These are phyloP conservation scores for Metschnikowia amazonensis DNA, from an alignment of 805 yeast genomes.

Conservation along the genomic window DNA sequence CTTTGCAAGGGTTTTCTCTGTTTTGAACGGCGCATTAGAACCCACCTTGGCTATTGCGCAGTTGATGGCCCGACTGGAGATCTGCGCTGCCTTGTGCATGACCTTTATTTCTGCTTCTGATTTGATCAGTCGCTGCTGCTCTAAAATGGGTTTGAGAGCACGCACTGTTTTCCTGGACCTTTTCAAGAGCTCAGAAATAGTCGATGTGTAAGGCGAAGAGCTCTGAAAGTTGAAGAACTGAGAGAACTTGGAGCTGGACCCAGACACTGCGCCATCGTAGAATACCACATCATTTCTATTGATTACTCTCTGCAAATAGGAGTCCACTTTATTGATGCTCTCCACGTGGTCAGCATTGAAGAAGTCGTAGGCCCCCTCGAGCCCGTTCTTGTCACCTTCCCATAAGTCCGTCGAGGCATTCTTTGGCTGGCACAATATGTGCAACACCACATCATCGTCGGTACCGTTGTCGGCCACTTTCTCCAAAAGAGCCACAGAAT, in stretches of 20 bases:
- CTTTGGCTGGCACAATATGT: conserved; percentile 82
- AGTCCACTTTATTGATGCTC: conserved; percentile 42
- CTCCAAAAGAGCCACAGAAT: conserved; percentile 65
- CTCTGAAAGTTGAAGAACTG: conserved; percentile 19
- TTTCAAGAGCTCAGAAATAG: conserved; percentile 21
- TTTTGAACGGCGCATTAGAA: conserved; percentile 43
- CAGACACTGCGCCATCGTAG: conserved; percentile 40
- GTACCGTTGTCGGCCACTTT: conserved; percentile 48
- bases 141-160: conserved; percentile 41
- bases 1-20: conserved; percentile 77
- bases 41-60: conserved; percentile 66
- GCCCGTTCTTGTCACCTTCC: conserved; percentile 94
- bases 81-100: conserved; percentile 79
- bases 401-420: conserved; percentile 78
- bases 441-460: conserved; percentile 53
- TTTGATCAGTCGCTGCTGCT: conserved; percentile 62
- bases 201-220: conserved; percentile 8
- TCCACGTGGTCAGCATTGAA: conserved; percentile 84
- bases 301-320: conserved; percentile 46
- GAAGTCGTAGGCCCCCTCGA: conserved; percentile 71
- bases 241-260: conserved; percentile 11
- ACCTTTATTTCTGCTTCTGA: conserved; percentile 70
- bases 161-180: conserved; percentile 35
- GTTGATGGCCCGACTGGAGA: conserved; percentile 81
- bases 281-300: conserved; percentile 48